phyloP scores from a whole-genome alignment of 1,284 basidiomycete genomes.

The Sporisorium iseilematis-ciliati region DNA sequence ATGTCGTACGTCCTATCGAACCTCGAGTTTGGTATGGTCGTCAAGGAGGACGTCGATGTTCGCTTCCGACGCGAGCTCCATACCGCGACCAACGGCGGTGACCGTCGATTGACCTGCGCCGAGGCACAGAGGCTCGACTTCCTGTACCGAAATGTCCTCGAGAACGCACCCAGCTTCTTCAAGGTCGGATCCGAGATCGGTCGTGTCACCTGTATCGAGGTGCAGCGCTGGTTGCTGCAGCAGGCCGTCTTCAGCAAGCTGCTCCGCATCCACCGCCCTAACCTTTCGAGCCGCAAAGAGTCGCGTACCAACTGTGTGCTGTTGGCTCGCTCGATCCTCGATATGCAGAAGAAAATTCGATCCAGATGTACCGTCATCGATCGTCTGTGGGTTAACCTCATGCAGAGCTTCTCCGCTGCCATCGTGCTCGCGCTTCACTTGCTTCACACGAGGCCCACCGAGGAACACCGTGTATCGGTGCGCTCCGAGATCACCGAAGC shows the following conservation, averaged over 20 bases:
- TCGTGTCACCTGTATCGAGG: constrained; percentile 53
- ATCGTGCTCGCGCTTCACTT: constrained; percentile 66
- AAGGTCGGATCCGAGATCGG: constrained; percentile 57
- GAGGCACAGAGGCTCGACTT: constrained; percentile 50
- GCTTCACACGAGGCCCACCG: constrained; percentile 54
- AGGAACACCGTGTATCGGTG: constrained; percentile 50
- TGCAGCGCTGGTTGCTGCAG: constrained; percentile 66
- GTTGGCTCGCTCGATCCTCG: constrained; percentile 62
- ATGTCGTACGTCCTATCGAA: constrained; percentile 60
- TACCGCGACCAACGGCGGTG: constrained; percentile 38
- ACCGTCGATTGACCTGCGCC: constrained; percentile 44
- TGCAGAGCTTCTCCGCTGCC: constrained; percentile 62
- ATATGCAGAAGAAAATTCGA: constrained; percentile 65
- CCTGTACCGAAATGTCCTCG: constrained; percentile 55
- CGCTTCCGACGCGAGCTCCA: constrained; percentile 46
- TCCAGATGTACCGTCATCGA: constrained; percentile 59
- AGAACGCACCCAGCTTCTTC: constrained; percentile 60
- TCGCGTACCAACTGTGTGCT: constrained; percentile 62
- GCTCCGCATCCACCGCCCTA: constrained; percentile 60
- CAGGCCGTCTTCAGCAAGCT: constrained; percentile 66
- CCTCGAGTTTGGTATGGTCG: constrained; percentile 55
- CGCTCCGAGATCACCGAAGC: constrained; percentile 64
- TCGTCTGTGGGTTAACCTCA: constrained; percentile 61
- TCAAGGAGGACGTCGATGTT: constrained; percentile 58
- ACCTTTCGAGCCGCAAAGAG: constrained; percentile 52